Base-by-base conservation (phyloP, 805 yeast genomes). In the Suhomyces pyralidae region DNA sequence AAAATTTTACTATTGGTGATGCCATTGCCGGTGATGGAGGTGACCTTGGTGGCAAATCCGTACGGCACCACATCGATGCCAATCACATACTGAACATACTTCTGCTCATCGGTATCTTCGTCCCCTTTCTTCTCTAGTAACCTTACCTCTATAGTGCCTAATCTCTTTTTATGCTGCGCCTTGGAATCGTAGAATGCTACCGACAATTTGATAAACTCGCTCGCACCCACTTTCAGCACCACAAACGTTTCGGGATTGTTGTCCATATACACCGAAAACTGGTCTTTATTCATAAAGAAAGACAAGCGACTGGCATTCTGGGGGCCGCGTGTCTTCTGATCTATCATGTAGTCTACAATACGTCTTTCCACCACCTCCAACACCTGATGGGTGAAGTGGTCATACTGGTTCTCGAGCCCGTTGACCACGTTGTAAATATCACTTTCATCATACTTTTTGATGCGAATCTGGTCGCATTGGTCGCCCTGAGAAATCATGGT, bases 401-500 rank as follows among this genome's bases (percentile, higher is more conserved):
- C 78, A 56, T 60, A 74, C 57, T 71, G 71, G 51, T 62, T 70
- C 10, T 74, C 78, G 20, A 74, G 59, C 4, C 78, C 78, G 15
- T 59, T 51, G 14, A 67, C 20, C 12, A 71, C 74, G 51, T 68
- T 67, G 20, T 58, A 55, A 2, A 70, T 45, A 28, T 59, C 62
- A 19, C 66, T 55, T 53, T 71, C 77, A 55, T 75, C 73, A 57
- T 75, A 75, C 24, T 54, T 54, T 28, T 53, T 50, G n/a, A 69
- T 54, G 8, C 58, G 51, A 25, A 71, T 55, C 25, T 56, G 57
- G 20, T 50, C 48, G 17, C 51, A 34, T 30, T 45, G 50, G 14
- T 26, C 49, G 7, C 50, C 53, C 7, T 55, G 34, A 24, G 28
- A 19, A 6, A n/a, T 28, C 14, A 67, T 51, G 36, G 24, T 43